A percentile compares a stretch with the other conserved stretches of the same genome.
Evolutionary conservation across 164 flowering plant genomes (phyloP).

Genomic region (Kingdonia uniflora): DNA sequence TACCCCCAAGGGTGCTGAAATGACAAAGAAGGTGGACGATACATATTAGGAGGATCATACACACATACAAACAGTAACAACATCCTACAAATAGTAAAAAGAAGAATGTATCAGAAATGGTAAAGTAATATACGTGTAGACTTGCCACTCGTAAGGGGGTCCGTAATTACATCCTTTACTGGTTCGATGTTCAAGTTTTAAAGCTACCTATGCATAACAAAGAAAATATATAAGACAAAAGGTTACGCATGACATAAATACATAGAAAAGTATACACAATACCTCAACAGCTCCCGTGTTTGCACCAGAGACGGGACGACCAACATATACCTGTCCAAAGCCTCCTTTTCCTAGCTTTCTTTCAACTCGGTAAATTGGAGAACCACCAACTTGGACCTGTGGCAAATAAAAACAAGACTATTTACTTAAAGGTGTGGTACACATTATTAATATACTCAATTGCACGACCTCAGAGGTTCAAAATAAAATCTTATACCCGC

Average conservation of each 20-base stretch:
- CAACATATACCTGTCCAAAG: constrained; percentile 90
- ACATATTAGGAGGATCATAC: not conserved
- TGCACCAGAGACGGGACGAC: constrained; percentile 39
- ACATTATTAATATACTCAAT: too few species aligned
- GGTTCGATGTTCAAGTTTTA: constrained; percentile 75
- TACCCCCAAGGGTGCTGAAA: constrained; percentile 66
- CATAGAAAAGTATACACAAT: not conserved
- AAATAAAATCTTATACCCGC: too few species aligned
- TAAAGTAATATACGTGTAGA: constrained; percentile 46
- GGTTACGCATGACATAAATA: not conserved
- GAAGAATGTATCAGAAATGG: too few species aligned
- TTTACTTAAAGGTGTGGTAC: too few species aligned
- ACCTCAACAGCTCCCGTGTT: constrained; percentile 62
- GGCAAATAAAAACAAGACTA: not conserved
- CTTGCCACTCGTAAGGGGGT: constrained; percentile 91
- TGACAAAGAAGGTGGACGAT: constrained; percentile 5
- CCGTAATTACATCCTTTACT: constrained; percentile 90
- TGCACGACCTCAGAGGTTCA: too few species aligned
- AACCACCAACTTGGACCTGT: constrained; percentile 84
- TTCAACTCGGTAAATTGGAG: constrained; percentile 58
- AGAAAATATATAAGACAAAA: not conserved
- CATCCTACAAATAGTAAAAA: too few species aligned
- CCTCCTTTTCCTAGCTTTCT: constrained; percentile 87
- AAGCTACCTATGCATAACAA: constrained; percentile 45
- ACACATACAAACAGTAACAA: too few species aligned